These are phyloP conservation scores for Leccinum fuscescens DNA, from an alignment of 1,284 basidiomycete species.

Conservation along the genomic window DNA sequence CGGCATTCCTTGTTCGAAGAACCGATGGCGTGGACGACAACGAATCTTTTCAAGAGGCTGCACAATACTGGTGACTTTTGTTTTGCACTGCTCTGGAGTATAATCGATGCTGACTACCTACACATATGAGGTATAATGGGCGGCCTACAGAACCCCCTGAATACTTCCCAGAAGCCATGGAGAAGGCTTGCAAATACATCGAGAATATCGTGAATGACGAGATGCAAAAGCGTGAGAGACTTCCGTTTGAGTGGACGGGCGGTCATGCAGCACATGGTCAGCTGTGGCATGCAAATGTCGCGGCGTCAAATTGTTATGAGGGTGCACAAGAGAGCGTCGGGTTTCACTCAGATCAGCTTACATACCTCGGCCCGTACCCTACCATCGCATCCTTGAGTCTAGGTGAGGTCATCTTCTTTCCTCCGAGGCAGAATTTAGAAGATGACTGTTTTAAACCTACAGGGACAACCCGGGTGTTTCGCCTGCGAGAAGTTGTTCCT, in stretches of 20 bases:
- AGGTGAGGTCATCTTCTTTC: conserved; percentile 45
- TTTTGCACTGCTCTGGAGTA: background rate
- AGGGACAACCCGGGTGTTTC: conserved; percentile 75
- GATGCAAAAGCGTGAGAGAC: conserved; percentile 59
- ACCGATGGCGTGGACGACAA: conserved; percentile 43
- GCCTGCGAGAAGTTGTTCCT: conserved; percentile 73
- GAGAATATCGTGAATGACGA: conserved; percentile 78
- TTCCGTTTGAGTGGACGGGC: conserved; percentile 71
- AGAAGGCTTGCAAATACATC: conserved; percentile 74
- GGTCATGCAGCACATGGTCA: conserved; percentile 32
- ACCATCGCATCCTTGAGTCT: conserved; percentile 92
- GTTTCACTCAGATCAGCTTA: conserved; percentile 77
- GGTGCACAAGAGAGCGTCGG: conserved; percentile 85
- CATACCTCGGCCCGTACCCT: conserved; percentile 86
- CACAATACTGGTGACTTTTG: conserved; percentile 58
- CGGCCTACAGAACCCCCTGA: conserved; percentile 55
- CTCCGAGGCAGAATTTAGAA: background rate
- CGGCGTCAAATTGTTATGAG: conserved; percentile 88
- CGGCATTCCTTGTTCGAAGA: conserved; percentile 69
- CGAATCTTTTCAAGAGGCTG: conserved; percentile 58
- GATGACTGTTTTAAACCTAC: conserved; percentile 11
- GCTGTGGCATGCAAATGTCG: conserved; percentile 85
- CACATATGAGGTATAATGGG: conserved; percentile 71
- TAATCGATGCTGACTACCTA: conserved; percentile 13
- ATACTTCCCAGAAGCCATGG: conserved; percentile 70